These are phyloP conservation scores for Paecilomyces sp. DNA, from an alignment of 2,329 filamentous ascomycete genomes.

Conservation along the genomic window DNA sequence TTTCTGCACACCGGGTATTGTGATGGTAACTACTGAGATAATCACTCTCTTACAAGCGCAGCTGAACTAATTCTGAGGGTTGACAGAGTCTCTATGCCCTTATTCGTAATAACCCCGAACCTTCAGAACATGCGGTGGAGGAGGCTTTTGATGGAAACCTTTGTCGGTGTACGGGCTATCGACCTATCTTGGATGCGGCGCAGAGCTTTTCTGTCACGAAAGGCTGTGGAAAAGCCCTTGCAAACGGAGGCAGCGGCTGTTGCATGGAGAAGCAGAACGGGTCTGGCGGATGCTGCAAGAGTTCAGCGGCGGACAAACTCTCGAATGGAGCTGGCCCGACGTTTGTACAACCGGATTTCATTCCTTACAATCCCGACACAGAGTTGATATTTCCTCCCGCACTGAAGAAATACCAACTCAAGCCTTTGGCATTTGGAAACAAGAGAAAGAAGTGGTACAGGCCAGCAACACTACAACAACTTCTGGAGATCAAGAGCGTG, in stretches of 20 bases:
- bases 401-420: constrained; percentile 74
- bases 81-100: constrained; percentile 78
- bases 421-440: constrained; percentile 81
- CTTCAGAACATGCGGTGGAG: constrained; percentile 76
- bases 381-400: constrained; percentile 90
- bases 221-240: constrained; percentile 48
- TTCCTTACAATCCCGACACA: constrained; percentile 87
- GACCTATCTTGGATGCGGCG: constrained; percentile 88
- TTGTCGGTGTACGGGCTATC: constrained; percentile 91
- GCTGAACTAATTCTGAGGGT: constrained; percentile 4
- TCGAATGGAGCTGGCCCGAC: constrained; percentile 37
- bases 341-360: constrained; percentile 85
- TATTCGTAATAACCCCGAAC: constrained; percentile 72
- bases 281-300: constrained; percentile 62
- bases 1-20: constrained; percentile 95
- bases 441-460: constrained; percentile 92
- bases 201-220: constrained; percentile 64
- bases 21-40: constrained; percentile 55
- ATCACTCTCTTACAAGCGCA: neutral
- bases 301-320: constrained; percentile 37
- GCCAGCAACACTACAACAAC: constrained; percentile 75
- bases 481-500: constrained; percentile 83
- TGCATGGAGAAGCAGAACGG: constrained; percentile 62
- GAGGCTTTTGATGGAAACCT: constrained; percentile 97
- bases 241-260: constrained; percentile 58